These are phyloP conservation scores for Arthroderma sp. DNA, from an alignment of 2,329 filamentous ascomycete species.

Conservation along the genomic window DNA sequence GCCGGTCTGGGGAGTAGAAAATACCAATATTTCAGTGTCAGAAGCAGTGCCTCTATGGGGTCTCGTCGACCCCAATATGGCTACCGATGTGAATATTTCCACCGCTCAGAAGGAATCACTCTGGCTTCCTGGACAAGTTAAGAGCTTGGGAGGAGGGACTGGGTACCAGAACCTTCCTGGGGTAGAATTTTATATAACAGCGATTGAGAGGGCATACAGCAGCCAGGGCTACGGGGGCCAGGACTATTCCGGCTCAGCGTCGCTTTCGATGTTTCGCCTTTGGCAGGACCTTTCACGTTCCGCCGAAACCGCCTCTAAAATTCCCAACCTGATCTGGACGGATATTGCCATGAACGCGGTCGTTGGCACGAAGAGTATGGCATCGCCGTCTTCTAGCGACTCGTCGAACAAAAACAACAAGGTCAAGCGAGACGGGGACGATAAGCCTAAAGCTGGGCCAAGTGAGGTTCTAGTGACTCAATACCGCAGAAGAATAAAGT, in stretches of 20 bases:
- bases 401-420: constrained; percentile 3
- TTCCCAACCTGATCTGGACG: constrained; percentile 35
- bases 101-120: constrained; percentile 12
- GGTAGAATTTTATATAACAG: constrained; percentile 17
- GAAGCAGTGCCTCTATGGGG: constrained; percentile 28
- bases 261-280: constrained; percentile 28
- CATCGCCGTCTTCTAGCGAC: not conserved
- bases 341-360: constrained; percentile 31
- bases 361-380: constrained; percentile 24
- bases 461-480: constrained; percentile 16
- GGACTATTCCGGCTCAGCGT: constrained; percentile 25
- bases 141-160: not conserved
- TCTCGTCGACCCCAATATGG: constrained; percentile 18
- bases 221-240: not conserved
- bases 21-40: constrained; percentile 15
- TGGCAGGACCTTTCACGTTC: constrained; percentile 27
- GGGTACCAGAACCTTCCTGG: constrained; percentile 21
- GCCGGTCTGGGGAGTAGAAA: constrained; percentile 28
- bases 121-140: constrained; percentile 18
- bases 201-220: not conserved
- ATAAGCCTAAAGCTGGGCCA: constrained; percentile 19
- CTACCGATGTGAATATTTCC: constrained; percentile 20
- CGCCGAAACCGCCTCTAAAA: constrained; percentile 17
- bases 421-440: constrained; percentile 9
- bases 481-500: constrained; percentile 7